Percentiles rank a stretch among this genome's conserved stretches.
Conservation (phyloP, 148 eudicot genomes). For the Linanthus parryae region DNA sequence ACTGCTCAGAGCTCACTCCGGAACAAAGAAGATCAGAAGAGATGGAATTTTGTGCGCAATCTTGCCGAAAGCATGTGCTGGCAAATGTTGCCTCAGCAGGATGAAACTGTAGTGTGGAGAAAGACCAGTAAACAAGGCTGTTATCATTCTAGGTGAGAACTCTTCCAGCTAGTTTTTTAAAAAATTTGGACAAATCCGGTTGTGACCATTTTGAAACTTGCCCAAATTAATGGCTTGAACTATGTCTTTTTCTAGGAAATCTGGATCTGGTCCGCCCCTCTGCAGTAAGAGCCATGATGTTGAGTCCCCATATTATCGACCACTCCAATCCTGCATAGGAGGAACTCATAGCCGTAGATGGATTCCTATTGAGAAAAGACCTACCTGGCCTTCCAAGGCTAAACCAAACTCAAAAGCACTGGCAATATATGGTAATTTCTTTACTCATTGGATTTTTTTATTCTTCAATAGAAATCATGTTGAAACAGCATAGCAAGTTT, state of each 20-base stretch:
- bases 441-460: not conserved
- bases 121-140: conserved; percentile 72
- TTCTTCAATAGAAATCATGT: not conserved
- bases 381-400: conserved; percentile 82
- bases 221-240: conserved; percentile 7
- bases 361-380: conserved; percentile 71
- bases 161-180: no score
- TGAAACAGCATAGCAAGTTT: not conserved
- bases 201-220: not conserved
- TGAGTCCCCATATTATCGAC: conserved; percentile 84
- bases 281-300: conserved; percentile 72
- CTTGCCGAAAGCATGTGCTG: conserved; percentile 70
- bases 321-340: conserved; percentile 77
- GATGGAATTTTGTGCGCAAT: conserved; percentile 63
- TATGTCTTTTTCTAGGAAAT: conserved; percentile 50
- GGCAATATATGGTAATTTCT: conserved; percentile 53
- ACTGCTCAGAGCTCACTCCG: conserved; percentile 52
- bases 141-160: conserved; percentile 76
- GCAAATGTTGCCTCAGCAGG: conserved; percentile 91
- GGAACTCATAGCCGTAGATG: conserved; percentile 87
- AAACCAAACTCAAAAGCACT: conserved; percentile 63
- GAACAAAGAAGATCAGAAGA: conserved; percentile 70
- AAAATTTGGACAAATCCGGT: not conserved
- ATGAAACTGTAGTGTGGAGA: conserved; percentile 94
- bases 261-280: conserved; percentile 50